Evolutionary conservation across 176 grass and related monocot genomes (phyloP).

Genomic region (Alloteropsis semialata): DNA sequence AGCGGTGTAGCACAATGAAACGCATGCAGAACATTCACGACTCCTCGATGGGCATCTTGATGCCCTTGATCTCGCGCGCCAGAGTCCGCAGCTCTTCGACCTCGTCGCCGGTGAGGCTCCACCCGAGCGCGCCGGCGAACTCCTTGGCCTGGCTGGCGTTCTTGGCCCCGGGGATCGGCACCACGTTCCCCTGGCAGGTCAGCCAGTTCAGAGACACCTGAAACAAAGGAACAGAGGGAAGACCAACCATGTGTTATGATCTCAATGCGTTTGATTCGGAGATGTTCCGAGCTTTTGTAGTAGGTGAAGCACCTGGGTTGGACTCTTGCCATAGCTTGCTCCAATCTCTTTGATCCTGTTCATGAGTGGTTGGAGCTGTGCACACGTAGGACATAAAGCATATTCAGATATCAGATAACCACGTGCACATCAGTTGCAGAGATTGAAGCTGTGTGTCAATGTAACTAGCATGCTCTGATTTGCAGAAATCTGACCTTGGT

Average conservation of each 20-base stretch:
- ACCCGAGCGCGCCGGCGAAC: slow-evolving; percentile 54
- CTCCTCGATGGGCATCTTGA: slow-evolving; percentile 73
- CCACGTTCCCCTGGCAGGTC: slow-evolving; percentile 79
- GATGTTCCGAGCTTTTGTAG: background rate
- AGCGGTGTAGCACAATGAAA: too few relatives aligned
- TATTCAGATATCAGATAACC: slow-evolving; percentile 9
- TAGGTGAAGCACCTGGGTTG: slow-evolving; percentile 56
- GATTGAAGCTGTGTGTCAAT: background rate
- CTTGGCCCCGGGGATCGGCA: slow-evolving; percentile 93
- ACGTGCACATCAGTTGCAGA: background rate
- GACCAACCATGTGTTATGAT: background rate
- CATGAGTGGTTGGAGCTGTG: slow-evolving; percentile 83
- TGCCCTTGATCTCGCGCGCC: slow-evolving; percentile 37
- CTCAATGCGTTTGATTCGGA: background rate
- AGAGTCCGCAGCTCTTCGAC: slow-evolving; percentile 55
- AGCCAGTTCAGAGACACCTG: slow-evolving; percentile 94
- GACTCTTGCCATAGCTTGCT: slow-evolving; percentile 66
- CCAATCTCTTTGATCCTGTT: slow-evolving; percentile 83
- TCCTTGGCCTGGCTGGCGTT: slow-evolving; percentile 62
- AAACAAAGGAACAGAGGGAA: background rate
- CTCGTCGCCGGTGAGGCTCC: slow-evolving; percentile 54
- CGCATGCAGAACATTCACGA: slow-evolving; percentile 23
- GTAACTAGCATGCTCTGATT: background rate
- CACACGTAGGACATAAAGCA: background rate
- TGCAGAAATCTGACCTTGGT: slow-evolving; percentile 39